Conservation (phyloP, 169 alveolate genomes). For the Cryptosporidium canis region DNA sequence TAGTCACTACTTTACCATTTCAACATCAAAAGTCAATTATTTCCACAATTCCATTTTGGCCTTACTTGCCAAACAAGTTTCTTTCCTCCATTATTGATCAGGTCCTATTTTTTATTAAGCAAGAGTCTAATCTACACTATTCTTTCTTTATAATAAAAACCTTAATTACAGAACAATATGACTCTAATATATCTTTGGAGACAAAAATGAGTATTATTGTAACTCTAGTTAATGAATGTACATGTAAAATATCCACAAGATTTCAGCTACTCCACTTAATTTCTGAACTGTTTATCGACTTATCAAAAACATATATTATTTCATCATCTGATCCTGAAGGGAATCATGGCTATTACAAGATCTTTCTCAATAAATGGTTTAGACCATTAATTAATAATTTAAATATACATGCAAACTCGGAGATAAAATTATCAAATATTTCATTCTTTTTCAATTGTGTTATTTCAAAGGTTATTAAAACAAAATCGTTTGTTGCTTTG, state of each 20-base stretch:
- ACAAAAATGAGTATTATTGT: constrained; percentile 25
- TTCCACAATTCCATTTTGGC: constrained; percentile 54
- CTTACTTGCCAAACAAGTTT: constrained; percentile 31
- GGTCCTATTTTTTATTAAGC: background rate
- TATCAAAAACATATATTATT: constrained; percentile 3
- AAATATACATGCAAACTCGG: background rate
- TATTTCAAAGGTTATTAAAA: background rate
- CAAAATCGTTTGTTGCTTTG: background rate
- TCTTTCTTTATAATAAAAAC: constrained; percentile 14
- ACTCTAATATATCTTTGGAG: constrained; percentile 23
- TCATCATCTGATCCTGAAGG: background rate
- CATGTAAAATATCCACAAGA: background rate
- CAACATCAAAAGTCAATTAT: constrained; percentile 7
- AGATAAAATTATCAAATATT: background rate
- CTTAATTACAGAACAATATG: background rate
- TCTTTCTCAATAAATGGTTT: constrained; percentile 32
- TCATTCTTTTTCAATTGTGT: background rate
- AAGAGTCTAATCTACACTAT: constrained; percentile 1
- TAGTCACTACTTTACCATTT: constrained; percentile 7
- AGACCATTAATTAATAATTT: constrained; percentile 11
- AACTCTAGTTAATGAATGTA: constrained; percentile 1
- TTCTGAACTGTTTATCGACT: constrained; percentile 22
- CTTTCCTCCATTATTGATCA: background rate
- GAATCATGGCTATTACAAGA: background rate
- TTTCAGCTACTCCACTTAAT: constrained; percentile 3